Base-by-base conservation (phyloP, 2,329 filamentous ascomycete genomes). In the Fusarium sp. region DNA sequence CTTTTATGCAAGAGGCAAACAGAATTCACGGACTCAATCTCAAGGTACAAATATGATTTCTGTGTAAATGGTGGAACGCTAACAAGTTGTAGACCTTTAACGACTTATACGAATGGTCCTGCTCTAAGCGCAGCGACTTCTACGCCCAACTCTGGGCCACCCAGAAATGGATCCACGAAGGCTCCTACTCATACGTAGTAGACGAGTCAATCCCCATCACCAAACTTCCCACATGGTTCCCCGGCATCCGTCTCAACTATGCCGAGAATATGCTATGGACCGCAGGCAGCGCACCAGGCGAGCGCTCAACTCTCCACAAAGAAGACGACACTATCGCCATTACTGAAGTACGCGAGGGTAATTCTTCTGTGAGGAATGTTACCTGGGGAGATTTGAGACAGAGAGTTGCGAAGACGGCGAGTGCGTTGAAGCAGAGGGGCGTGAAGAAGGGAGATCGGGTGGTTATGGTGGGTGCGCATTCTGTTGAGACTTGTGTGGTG, bases 241-340 rank as follows among this genome's bases (percentile, higher is more conserved):
- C 88, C 2, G 93, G 93, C 30, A 85, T 94, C 2, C 80, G 83
- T 7, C 78, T 96, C 72, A 97, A 94, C 75, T 95, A 90, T 76
- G 90, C 92, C 7, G 93, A 97, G 80, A 97, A 96, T 76, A 80
- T 93, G 27, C 87, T 97, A 27, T 94, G 88, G 81, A 86, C 86
- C 2, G 81, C 82, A 3, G 74, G 80, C 0, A 77, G 80, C n/a
- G 75, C 83, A 12, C 78, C 81, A 0, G 84, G 81, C 4, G 75
- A 82, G 25, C 82, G 83, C 7, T 83, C 84, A 10, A 92, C 82
- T 1, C 71, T 77, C 6, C 82, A 88, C 65, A 96, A 96, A 78
- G 91, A 93, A 70, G 92, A 95, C 68, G 78, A 77, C 67, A 90
- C 89, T 73, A 82, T 93, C 40, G 93, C 92, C 4, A 76, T 92